A percentile compares a stretch with the other conserved stretches of the same genome.
Conservation (phyloP, 2,329 filamentous ascomycete genomes). For the Diaporthe australafricana region DNA sequence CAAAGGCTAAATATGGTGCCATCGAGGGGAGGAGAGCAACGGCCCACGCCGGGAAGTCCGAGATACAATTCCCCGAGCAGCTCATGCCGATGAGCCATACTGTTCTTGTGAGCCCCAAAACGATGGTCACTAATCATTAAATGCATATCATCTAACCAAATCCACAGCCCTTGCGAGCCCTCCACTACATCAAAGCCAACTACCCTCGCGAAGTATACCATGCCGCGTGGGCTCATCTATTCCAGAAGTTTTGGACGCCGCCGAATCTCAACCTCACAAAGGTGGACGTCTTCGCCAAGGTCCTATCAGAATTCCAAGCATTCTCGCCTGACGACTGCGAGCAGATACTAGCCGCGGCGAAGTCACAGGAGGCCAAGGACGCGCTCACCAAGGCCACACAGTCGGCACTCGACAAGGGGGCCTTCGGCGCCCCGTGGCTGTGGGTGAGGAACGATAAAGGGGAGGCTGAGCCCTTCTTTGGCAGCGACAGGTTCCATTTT, state of each 20-base stretch:
- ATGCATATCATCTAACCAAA: not conserved
- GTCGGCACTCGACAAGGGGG: conserved; percentile 71
- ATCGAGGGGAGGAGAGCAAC: conserved; percentile 55
- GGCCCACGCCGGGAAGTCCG: conserved; percentile 50
- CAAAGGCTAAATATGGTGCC: conserved; percentile 70
- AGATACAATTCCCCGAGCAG: conserved; percentile 53
- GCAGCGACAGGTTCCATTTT: conserved; percentile 78
- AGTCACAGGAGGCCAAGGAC: conserved; percentile 56
- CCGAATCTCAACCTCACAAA: conserved; percentile 70
- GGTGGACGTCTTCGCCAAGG: conserved; percentile 61
- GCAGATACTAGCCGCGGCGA: conserved; percentile 65
- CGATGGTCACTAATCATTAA: not conserved
- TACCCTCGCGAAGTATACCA: conserved; percentile 63
- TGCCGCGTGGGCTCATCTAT: conserved; percentile 65
- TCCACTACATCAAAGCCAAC: conserved; percentile 74
- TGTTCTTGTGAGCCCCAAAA: conserved; percentile 47
- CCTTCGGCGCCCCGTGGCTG: conserved; percentile 83
- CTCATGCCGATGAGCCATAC: conserved; percentile 58
- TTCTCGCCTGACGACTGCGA: conserved; percentile 65
- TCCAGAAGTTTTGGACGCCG: conserved; percentile 71
- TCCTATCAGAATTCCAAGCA: conserved; percentile 50
- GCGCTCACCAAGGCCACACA: conserved; percentile 67
- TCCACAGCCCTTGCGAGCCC: conserved; percentile 67
- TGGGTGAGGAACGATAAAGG: conserved; percentile 72
- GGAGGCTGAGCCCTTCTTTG: conserved; percentile 77